phyloP scores from a whole-genome alignment of 78 protist species.

The Dictyostelium capitatum region DNA sequence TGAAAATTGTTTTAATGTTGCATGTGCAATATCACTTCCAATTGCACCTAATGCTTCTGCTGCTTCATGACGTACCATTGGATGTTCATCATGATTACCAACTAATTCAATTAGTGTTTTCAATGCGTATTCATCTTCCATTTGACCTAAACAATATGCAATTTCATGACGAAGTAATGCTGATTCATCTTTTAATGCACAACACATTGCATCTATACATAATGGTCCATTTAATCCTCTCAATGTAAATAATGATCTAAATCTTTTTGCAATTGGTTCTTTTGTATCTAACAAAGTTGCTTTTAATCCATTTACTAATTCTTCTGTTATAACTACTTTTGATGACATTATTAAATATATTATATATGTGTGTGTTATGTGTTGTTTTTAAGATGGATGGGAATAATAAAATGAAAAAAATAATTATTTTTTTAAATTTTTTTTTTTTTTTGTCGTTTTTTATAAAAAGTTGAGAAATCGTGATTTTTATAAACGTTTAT shows the following conservation, averaged over 20 bases:
- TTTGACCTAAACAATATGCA: constrained; percentile 93
- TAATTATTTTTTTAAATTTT: not conserved
- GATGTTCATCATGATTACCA: constrained; percentile 61
- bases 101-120: constrained; percentile 33
- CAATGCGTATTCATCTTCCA: constrained; percentile 61
- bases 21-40: constrained; percentile 32
- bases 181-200: constrained; percentile 40
- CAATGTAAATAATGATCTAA: constrained; percentile 71
- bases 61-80: constrained; percentile 92
- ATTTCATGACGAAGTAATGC: constrained; percentile 90
- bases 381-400: too few relatives aligned
- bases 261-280: constrained; percentile 81
- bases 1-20: constrained; percentile 21
- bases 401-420: not conserved
- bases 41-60: constrained; percentile 93
- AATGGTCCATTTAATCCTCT: constrained; percentile 60
- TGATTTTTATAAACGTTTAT: not conserved
- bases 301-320: constrained; percentile 27
- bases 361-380: not conserved
- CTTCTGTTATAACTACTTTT: constrained; percentile 16
- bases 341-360: not conserved
- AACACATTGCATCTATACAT: constrained; percentile 55
- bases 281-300: constrained; percentile 25
- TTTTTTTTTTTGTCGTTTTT: not conserved
- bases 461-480: not conserved